Percentiles rank a stretch among this genome's conserved stretches.
phyloP scores from a whole-genome alignment of 305 asterid species.

The Solanum hybrid region DNA sequence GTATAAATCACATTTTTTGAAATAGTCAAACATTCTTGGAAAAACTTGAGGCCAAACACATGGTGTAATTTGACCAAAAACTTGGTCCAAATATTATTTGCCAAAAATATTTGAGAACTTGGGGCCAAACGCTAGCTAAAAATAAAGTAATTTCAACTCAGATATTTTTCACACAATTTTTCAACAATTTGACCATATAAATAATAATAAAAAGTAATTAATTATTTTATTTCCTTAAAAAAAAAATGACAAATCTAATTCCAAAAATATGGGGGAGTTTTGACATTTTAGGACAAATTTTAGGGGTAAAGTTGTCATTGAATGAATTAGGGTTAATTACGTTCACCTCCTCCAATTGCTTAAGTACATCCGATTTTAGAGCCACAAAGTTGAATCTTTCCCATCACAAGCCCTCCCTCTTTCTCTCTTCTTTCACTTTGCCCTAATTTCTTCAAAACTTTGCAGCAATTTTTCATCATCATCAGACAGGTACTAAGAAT shows the following conservation, averaged over 20 bases:
- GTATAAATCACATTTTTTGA: too few relatives aligned
- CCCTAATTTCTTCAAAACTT: background rate
- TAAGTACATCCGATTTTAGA: background rate
- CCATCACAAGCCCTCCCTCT: background rate
- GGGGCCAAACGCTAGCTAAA: background rate
- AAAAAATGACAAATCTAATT: background rate
- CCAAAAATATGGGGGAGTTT: background rate
- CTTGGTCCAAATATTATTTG: background rate
- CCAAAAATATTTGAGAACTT: background rate
- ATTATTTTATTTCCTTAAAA: background rate
- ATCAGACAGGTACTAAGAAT: background rate
- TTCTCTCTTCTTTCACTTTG: background rate
- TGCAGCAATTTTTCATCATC: background rate
- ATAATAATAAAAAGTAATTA: background rate
- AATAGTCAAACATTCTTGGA: too few relatives aligned
- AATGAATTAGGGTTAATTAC: constrained; percentile 1
- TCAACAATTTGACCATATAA: background rate
- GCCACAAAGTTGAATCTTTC: constrained; percentile 5
- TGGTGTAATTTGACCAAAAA: background rate
- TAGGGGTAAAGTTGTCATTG: constrained; percentile 1
- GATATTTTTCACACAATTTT: background rate
- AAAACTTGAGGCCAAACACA: background rate
- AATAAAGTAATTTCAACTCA: background rate
- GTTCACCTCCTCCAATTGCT: background rate
- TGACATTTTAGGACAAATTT: background rate